Evolutionary conservation across 306 rosid genomes (phyloP).

Genomic region (Rubus parviflorus): DNA sequence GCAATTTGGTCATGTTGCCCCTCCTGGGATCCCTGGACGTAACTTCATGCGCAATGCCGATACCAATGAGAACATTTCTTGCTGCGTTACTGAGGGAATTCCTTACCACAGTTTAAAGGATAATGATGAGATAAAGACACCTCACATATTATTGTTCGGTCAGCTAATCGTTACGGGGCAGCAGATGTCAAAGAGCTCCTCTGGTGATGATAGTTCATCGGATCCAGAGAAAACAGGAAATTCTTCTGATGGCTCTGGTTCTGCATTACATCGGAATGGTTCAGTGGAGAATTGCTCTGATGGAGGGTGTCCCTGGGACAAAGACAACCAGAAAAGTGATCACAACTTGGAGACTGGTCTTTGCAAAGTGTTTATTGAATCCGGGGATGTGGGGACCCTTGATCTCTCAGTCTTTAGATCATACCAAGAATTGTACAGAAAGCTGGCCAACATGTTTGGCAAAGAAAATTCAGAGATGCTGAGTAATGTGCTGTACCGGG

Average conservation of each 20-base stretch:
- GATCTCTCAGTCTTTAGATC: constrained; percentile 39
- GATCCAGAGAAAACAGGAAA: constrained; percentile 55
- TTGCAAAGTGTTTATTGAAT: constrained; percentile 45
- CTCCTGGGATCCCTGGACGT: constrained; percentile 38
- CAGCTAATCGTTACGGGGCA: constrained; percentile 63
- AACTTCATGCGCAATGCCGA: constrained; percentile 33
- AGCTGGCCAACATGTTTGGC: constrained; percentile 52
- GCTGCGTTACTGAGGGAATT: constrained; percentile 58
- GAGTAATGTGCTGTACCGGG: constrained; percentile 40
- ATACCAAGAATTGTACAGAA: constrained; percentile 41
- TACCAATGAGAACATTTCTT: constrained; percentile 48
- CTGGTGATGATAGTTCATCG: constrained; percentile 54
- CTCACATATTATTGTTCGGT: constrained; percentile 79
- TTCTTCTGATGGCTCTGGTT: constrained; percentile 57
- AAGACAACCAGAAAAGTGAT: constrained; percentile 49
- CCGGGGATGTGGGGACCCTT: constrained; percentile 35
- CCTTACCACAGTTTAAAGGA: constrained; percentile 51
- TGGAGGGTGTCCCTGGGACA: constrained; percentile 72
- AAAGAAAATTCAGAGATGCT: constrained; percentile 30
- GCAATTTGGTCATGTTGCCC: constrained; percentile 40
- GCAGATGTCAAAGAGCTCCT: constrained; percentile 49
- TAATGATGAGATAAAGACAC: constrained; percentile 47
- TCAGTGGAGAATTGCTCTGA: constrained; percentile 67
- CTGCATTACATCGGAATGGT: constrained; percentile 45
- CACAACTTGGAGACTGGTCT: constrained; percentile 44